Conservation (phyloP, 345 rosid genomes). For the Erysimum cheiranthoides region DNA sequence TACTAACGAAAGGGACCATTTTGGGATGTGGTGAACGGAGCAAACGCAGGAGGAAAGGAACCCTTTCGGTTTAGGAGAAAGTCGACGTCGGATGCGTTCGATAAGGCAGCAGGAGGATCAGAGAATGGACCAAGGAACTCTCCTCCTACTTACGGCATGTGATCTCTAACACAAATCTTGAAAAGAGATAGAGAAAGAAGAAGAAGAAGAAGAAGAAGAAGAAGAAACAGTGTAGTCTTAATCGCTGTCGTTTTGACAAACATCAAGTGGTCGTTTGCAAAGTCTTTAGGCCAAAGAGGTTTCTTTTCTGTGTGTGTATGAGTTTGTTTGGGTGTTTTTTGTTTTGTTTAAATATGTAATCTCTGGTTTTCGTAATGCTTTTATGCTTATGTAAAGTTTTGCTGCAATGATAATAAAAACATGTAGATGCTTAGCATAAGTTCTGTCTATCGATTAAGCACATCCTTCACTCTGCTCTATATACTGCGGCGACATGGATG, state of each 20-base stretch:
- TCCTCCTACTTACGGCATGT: conserved; percentile 83
- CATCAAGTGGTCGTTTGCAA: conserved; percentile 18
- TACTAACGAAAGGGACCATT: conserved; percentile 33
- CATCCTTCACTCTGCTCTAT: neutral
- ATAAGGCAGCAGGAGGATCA: conserved; percentile 58
- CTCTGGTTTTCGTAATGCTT: conserved; percentile 18
- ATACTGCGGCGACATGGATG: too few species aligned
- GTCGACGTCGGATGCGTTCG: conserved; percentile 77
- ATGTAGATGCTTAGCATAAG: conserved; percentile 6
- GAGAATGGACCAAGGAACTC: conserved; percentile 74
- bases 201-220: too few species aligned
- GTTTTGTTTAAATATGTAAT: neutral
- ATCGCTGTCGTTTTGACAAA: conserved; percentile 12
- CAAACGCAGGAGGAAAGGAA: conserved; percentile 79
- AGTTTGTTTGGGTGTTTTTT: conserved; percentile 11
- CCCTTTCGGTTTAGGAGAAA: conserved; percentile 75
- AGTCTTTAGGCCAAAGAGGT: conserved; percentile 25
- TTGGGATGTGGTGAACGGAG: conserved; percentile 47
- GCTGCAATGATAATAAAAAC: conserved; percentile 25
- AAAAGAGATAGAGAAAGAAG: neutral
- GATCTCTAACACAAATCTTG: conserved; percentile 49
- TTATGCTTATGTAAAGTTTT: conserved; percentile 33
- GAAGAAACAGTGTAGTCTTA: conserved; percentile 11
- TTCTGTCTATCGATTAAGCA: neutral
- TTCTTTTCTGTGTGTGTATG: conserved; percentile 22